Conservation (phyloP, 768 basidiomycete species). For the Trametes cubensis region DNA sequence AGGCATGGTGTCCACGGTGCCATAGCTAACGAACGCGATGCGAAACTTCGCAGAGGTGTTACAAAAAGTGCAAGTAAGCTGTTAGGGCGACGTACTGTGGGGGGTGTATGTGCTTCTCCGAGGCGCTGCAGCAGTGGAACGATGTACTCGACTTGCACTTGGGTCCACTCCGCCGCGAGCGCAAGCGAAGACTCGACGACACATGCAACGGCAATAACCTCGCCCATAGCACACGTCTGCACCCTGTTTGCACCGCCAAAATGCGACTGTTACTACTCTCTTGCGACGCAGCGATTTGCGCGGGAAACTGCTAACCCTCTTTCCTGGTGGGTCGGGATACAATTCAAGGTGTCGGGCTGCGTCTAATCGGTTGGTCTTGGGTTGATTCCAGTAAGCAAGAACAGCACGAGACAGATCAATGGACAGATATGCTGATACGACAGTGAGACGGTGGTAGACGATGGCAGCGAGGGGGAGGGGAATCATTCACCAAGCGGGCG, state of each 20-base stretch:
- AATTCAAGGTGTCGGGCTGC: neutral
- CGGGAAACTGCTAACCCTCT: neutral
- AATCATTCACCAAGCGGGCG: too few relatives aligned
- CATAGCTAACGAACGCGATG: conserved; percentile 66
- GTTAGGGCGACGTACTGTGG: conserved; percentile 36
- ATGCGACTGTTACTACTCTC: neutral
- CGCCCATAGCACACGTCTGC: conserved; percentile 6
- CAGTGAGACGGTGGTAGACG: neutral
- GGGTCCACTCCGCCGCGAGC: conserved; percentile 56
- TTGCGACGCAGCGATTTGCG: neutral
- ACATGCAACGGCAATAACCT: conserved; percentile 48
- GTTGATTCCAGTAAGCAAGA: neutral
- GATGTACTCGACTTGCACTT: conserved; percentile 51
- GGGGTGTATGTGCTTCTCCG: conserved; percentile 41
- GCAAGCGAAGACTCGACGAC: conserved; percentile 64
- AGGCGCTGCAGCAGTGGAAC: conserved; percentile 55
- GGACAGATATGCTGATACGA: neutral
- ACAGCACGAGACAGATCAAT: neutral
- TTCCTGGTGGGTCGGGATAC: neutral
- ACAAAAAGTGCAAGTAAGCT: neutral
- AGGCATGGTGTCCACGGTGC: conserved; percentile 55
- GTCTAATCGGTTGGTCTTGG: neutral
- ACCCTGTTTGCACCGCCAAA: neutral
- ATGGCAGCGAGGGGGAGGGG: neutral
- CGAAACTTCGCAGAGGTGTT: conserved; percentile 36